Percentiles rank a stretch among this genome's conserved stretches.
Conservation (phyloP, 2,329 filamentous ascomycete genomes). For the Aspergillus luchuensis region DNA sequence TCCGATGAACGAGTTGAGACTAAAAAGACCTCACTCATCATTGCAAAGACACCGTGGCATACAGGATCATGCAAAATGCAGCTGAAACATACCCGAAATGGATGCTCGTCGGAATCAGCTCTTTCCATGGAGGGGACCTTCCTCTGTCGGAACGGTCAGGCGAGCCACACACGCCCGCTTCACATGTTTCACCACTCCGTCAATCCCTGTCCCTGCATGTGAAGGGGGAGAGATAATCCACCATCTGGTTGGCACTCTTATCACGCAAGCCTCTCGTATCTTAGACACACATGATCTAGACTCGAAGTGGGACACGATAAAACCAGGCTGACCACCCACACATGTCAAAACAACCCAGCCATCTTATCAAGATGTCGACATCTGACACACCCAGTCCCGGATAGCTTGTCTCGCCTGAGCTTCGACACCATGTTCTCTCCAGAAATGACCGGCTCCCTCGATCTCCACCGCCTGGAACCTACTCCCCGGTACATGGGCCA, state of each 20-base stretch:
- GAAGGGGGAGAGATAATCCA: not conserved
- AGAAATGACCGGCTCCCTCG: constrained; percentile 63
- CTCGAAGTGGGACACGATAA: not conserved
- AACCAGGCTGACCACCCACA: not conserved
- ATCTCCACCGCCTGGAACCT: constrained; percentile 55
- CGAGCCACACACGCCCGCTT: not conserved
- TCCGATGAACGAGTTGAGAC: not conserved
- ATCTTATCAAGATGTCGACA: constrained; percentile 11
- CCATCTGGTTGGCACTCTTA: constrained; percentile 2
- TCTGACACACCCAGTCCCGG: constrained; percentile 42
- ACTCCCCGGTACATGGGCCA: constrained; percentile 50
- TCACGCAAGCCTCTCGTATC: not conserved
- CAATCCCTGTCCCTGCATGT: constrained; percentile 1
- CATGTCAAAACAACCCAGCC: not conserved
- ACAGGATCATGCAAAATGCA: not conserved
- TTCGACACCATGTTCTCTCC: constrained; percentile 58
- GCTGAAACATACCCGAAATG: too few species aligned
- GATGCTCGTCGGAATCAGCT: not conserved
- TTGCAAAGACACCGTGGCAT: not conserved
- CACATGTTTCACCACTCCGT: constrained; percentile 1
- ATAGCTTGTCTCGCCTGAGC: constrained; percentile 42
- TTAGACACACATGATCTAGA: not conserved
- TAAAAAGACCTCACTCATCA: not conserved
- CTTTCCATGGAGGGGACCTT: not conserved
- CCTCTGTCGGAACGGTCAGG: constrained; percentile 1